phyloP scores from a whole-genome alignment of 2,329 filamentous ascomycete genomes.

The Aspergillus eucalypticola region DNA sequence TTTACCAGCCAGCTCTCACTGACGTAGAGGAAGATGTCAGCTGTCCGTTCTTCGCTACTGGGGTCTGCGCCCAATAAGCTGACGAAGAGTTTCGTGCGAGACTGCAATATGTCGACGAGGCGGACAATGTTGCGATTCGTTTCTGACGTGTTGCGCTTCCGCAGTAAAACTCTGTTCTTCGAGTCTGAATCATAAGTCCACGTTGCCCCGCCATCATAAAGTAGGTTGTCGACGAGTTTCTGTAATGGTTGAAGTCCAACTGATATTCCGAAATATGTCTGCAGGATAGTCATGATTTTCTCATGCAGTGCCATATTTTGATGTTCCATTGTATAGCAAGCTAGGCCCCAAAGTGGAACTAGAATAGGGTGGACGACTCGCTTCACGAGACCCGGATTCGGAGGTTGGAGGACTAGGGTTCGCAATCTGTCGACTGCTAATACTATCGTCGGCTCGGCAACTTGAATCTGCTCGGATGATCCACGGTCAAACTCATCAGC shows the following conservation, averaged over 20 bases:
- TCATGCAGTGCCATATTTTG: constrained; percentile 28
- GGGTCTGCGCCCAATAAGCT: constrained; percentile 41
- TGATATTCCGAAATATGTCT: constrained; percentile 46
- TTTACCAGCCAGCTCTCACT: constrained; percentile 45
- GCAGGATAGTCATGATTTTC: constrained; percentile 34
- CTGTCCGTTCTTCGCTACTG: constrained; percentile 41
- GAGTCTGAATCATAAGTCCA: constrained; percentile 37
- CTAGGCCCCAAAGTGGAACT: constrained; percentile 45
- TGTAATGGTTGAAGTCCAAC: constrained; percentile 37
- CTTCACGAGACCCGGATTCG: constrained; percentile 46
- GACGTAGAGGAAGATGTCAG: constrained; percentile 45
- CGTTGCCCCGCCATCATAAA: constrained; percentile 42
- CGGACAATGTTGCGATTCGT: constrained; percentile 31
- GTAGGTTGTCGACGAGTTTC: constrained; percentile 42
- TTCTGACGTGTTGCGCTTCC: constrained; percentile 22
- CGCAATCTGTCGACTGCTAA: constrained; percentile 39
- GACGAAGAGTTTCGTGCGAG: constrained; percentile 40
- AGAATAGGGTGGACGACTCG: constrained; percentile 43
- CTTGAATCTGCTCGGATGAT: constrained; percentile 20
- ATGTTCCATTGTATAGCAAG: constrained; percentile 39
- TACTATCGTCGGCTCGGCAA: constrained; percentile 29
- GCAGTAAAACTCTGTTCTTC: constrained; percentile 28
- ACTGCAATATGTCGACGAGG: constrained; percentile 38
- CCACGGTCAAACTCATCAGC: not conserved
- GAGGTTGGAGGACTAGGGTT: constrained; percentile 42